These are phyloP conservation scores for Sporobolomyces pararoseus DNA, from an alignment of 768 basidiomycete genomes.

Conservation along the genomic window DNA sequence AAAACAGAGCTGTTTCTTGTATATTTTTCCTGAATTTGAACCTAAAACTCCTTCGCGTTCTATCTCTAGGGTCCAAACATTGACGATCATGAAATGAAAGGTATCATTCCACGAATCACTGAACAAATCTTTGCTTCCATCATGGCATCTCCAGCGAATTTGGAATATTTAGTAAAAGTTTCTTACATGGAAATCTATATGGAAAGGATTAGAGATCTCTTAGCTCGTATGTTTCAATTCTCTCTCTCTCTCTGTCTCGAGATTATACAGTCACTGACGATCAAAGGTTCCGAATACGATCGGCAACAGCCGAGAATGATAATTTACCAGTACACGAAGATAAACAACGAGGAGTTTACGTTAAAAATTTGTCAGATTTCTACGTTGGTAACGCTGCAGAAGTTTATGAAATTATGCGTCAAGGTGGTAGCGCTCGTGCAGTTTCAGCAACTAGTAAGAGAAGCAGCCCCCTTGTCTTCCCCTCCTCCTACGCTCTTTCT, in stretches of 20 bases:
- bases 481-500: not conserved
- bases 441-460: constrained; percentile 91
- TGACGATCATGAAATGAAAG: constrained; percentile 85
- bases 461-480: constrained; percentile 31
- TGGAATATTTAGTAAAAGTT: constrained; percentile 98
- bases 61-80: constrained; percentile 85
- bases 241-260: not conserved
- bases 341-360: constrained; percentile 93
- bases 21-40: too few relatives aligned
- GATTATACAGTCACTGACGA: too few relatives aligned
- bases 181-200: constrained; percentile 99
- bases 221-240: constrained; percentile 71
- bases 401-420: constrained; percentile 98
- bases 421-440: constrained; percentile 83
- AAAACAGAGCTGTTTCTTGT: not conserved
- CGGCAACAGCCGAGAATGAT: constrained; percentile 76
- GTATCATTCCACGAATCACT: constrained; percentile 95
- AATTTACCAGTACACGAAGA: constrained; percentile 98
- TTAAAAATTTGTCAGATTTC: constrained; percentile 94
- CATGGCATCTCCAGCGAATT: constrained; percentile 84
- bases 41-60: too few relatives aligned
- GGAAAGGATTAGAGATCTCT: constrained; percentile 87
- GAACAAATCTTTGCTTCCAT: constrained; percentile 99
- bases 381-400: constrained; percentile 93
- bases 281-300: too few relatives aligned